Evolutionary conservation across 164 flowering plant genomes (phyloP), one percentile per base, ranked within the genome.

Genomic region (Euptelea pleiosperma): DNA sequence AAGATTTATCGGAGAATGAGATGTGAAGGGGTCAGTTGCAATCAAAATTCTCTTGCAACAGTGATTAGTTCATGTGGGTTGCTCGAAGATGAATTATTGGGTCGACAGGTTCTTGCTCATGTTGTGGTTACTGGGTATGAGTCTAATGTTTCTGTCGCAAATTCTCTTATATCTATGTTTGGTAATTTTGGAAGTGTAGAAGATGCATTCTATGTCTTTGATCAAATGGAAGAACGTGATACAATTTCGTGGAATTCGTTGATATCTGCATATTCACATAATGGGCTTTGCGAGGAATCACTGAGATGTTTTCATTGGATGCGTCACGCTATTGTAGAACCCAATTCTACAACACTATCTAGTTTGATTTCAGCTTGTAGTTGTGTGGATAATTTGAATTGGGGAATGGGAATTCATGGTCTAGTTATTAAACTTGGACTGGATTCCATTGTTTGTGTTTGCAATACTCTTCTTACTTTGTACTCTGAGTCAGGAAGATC

Each of bases 181-280:
- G 89, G 83, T 56, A 65, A 62, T 65, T 75, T 75, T 52, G 73
- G 77, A 37, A 39, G 57, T 15, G 25, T 75, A 15, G 70, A 72
- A 30, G 78, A 75, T 36, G 89, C 88, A 8, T 8, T 43, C 34
- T 66, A 53, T 69, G 55, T 85, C 11, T 87, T 87, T 57, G 62
- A 63, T 51, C 33, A 58, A 64, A 82, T 85, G 86, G 37, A 55
- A 44, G 83, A 83, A 45, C 75, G 67, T 33, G 89, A 87, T 56
- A 79, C 76, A 8, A 83, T 87, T 40, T 77, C 96, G 30, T 87
- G 96, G 96, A 87, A 85, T 69, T 78, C 96, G 0, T 67, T 87
- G 48, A 77, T 85, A 64, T 71, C 91, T 46, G 81, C 76, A 9
- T 67, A 71, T 67, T 75, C 79, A 6, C 83, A 67, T 18, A 75